These are phyloP conservation scores for Henningerozyma blattae DNA, from an alignment of 805 yeast genomes.

Conservation along the genomic window DNA sequence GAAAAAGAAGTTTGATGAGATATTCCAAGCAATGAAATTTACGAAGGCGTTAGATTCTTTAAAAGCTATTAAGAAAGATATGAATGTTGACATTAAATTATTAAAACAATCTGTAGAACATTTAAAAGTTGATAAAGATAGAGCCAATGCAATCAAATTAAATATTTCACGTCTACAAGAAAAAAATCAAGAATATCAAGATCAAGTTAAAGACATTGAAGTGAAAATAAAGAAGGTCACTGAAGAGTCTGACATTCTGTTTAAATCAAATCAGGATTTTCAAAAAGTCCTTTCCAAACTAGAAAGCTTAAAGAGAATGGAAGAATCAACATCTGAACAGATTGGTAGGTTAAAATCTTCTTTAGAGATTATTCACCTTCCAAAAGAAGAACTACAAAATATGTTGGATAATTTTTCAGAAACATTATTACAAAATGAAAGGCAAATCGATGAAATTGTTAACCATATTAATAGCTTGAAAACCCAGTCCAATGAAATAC, in stretches of 20 bases:
- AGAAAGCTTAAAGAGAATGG: conserved; percentile 42
- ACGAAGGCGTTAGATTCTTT: conserved; percentile 80
- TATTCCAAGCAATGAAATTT: conserved; percentile 87
- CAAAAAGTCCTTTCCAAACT: conserved; percentile 56
- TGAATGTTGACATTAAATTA: conserved; percentile 61
- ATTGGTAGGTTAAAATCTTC: conserved; percentile 32
- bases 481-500: conserved; percentile 12
- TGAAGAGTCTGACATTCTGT: conserved; percentile 48
- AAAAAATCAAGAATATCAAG: conserved; percentile 33
- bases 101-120: conserved; percentile 72
- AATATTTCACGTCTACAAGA: conserved; percentile 33
- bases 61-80: conserved; percentile 64
- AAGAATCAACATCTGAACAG: conserved; percentile 36
- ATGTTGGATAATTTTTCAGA: conserved; percentile 32
- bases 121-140: conserved; percentile 55
- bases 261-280: conserved; percentile 69
- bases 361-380: conserved; percentile 15
- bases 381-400: conserved; percentile 28
- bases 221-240: conserved; percentile 39
- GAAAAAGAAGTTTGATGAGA: conserved; percentile 91
- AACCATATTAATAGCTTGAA: conserved; percentile 14
- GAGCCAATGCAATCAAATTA: conserved; percentile 49
- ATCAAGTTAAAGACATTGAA: conserved; percentile 39
- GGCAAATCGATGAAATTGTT: conserved; percentile 18
- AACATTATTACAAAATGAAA: conserved; percentile 19